Conservation (phyloP, 2,329 filamentous ascomycete genomes). For the Fusarium foetens region DNA sequence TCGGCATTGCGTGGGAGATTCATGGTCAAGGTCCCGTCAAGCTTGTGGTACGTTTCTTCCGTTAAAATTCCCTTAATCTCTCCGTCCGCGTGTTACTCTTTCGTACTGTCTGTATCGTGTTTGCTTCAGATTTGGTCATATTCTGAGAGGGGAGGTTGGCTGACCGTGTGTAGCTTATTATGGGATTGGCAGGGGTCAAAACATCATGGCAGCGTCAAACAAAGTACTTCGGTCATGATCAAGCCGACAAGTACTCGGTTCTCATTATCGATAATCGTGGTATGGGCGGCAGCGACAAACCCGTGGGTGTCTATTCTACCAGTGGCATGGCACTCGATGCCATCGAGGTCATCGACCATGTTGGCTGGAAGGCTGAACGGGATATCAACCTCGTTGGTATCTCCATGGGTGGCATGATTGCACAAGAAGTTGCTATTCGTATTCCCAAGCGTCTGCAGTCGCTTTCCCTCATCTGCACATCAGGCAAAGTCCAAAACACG, state of each 20-base stretch:
- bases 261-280: conserved; percentile 87
- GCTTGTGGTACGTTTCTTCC: conserved; percentile 70
- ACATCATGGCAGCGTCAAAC: conserved; percentile 86
- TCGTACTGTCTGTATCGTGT: background rate
- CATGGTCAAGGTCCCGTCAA: conserved; percentile 79
- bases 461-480: conserved; percentile 70
- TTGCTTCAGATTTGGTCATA: background rate
- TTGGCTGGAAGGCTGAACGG: conserved; percentile 70
- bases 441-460: conserved; percentile 64
- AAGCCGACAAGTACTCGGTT: conserved; percentile 73
- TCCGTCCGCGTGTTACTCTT: conserved; percentile 7
- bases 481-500: conserved; percentile 69
- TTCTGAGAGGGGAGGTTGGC: background rate
- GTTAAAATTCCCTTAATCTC: conserved; percentile 16
- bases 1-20: conserved; percentile 81
- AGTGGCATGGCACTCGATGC: conserved; percentile 85
- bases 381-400: conserved; percentile 77
- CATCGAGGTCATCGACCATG: conserved; percentile 73
- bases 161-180: conserved; percentile 70
- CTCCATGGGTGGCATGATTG: conserved; percentile 92
- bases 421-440: conserved; percentile 77
- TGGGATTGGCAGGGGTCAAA: conserved; percentile 78
- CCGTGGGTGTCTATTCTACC: conserved; percentile 80
- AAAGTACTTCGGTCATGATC: conserved; percentile 80
- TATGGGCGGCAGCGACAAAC: conserved; percentile 83